phyloP scores from a whole-genome alignment of 192 early-diverging fungal species.

The Coemansia umbellata region DNA sequence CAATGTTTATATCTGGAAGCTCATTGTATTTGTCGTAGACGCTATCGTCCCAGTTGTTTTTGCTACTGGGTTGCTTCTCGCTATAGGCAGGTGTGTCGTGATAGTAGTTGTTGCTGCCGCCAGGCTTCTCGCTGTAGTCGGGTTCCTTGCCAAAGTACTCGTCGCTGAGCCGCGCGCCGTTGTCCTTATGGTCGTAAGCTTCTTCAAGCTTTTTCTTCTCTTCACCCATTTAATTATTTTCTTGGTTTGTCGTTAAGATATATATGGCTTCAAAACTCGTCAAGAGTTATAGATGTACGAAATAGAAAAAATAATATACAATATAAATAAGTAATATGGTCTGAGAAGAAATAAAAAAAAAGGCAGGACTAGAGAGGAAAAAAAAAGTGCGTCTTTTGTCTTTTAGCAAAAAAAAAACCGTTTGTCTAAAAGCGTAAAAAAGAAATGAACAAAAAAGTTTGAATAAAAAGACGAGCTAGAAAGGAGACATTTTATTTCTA shows the following conservation, averaged over 20 bases:
- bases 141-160: constrained; percentile 8
- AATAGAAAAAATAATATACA: constrained; percentile 3
- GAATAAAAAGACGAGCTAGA: not conserved
- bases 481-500: not conserved
- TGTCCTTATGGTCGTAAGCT: constrained; percentile 1
- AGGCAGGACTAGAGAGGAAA: too few species aligned
- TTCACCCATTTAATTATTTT: not conserved
- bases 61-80: too few species aligned
- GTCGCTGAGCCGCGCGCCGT: not conserved
- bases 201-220: constrained; percentile 2
- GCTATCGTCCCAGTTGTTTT: not conserved
- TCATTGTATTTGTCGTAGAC: constrained; percentile 3
- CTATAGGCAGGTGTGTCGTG: too few species aligned
- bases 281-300: not conserved
- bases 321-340: not conserved
- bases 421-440: not conserved
- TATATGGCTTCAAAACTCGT: too few species aligned
- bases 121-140: not conserved
- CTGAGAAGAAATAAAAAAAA: constrained; percentile 1
- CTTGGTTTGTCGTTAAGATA: constrained; percentile 4
- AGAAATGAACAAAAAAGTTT: not conserved
- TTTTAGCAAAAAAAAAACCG: constrained; percentile 5
- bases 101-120: not conserved
- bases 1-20: not conserved
- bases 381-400: too few species aligned